Evolutionary conservation across 441 rosid genomes (phyloP).

Genomic region (Biscutella laevigata): DNA sequence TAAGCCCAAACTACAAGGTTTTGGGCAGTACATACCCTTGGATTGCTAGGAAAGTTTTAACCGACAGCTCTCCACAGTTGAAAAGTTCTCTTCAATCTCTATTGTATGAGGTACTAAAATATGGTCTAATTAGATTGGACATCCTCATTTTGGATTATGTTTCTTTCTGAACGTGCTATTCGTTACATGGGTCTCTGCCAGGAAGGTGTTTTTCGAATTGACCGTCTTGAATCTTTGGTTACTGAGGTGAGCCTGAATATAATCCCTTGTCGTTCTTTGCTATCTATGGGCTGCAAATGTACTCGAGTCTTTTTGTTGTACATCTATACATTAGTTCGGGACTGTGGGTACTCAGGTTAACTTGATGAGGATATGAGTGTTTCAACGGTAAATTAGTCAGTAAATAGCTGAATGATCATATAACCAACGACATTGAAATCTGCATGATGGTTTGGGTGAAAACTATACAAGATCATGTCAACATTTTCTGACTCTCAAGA

Average conservation of each 20-base stretch:
- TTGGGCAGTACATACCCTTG: constrained; percentile 95
- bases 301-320: not conserved
- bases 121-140: not conserved
- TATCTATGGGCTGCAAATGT: not conserved
- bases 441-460: not conserved
- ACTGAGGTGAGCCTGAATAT: constrained; percentile 47
- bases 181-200: constrained; percentile 22
- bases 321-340: not conserved
- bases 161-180: constrained; percentile 11
- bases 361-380: not conserved
- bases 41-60: constrained; percentile 87
- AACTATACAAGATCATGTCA: not conserved
- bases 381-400: not conserved
- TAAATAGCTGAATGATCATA: not conserved
- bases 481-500: not conserved
- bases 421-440: not conserved
- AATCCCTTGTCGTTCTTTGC: not conserved
- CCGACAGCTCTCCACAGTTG: constrained; percentile 83
- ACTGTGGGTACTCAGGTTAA: too few species aligned
- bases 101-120: constrained; percentile 60
- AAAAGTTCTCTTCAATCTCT: constrained; percentile 66
- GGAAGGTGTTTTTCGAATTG: constrained; percentile 90
- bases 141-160: not conserved
- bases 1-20: constrained; percentile 81
- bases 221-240: constrained; percentile 84